Conservation (phyloP, 139 green algal species). For the Zygnema cylindricum region DNA sequence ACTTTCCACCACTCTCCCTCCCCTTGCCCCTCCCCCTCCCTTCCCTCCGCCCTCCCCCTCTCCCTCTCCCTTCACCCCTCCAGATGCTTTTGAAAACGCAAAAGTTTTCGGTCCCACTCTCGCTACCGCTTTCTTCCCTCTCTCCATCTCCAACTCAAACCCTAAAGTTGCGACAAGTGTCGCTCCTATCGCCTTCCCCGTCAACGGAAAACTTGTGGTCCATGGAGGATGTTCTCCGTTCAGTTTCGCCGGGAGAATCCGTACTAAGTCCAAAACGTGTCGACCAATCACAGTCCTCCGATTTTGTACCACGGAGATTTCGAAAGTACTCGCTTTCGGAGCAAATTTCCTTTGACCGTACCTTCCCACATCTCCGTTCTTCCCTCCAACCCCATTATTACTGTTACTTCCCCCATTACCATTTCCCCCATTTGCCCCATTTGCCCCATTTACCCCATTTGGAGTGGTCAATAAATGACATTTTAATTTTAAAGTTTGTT, state of each 20-base stretch:
- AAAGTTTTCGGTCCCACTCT: slow-evolving; percentile 10
- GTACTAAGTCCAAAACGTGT: slow-evolving; percentile 40
- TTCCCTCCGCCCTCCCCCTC: background rate
- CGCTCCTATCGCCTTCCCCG: slow-evolving; percentile 23
- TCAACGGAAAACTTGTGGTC: slow-evolving; percentile 38
- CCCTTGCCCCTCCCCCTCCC: background rate
- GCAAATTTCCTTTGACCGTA: slow-evolving; percentile 30
- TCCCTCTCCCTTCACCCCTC: background rate
- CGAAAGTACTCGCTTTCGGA: slow-evolving; percentile 30
- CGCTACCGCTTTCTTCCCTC: slow-evolving; percentile 12
- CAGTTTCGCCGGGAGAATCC: slow-evolving; percentile 28
- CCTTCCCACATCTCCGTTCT: background rate
- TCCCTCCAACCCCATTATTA: background rate
- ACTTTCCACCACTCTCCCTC: background rate
- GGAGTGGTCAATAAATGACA: slow-evolving; percentile 32
- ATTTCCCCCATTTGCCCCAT: background rate
- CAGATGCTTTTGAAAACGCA: background rate
- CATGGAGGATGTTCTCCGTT: background rate
- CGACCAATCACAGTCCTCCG: slow-evolving; percentile 17
- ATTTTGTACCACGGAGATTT: background rate
- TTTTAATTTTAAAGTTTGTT: slow-evolving; percentile 26
- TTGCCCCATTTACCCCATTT: background rate
- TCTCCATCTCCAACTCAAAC: slow-evolving; percentile 27
- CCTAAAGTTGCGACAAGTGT: slow-evolving; percentile 53
- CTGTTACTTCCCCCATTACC: background rate